phyloP scores from a whole-genome alignment of 805 yeast genomes.

The Cyberlindnera americana region DNA sequence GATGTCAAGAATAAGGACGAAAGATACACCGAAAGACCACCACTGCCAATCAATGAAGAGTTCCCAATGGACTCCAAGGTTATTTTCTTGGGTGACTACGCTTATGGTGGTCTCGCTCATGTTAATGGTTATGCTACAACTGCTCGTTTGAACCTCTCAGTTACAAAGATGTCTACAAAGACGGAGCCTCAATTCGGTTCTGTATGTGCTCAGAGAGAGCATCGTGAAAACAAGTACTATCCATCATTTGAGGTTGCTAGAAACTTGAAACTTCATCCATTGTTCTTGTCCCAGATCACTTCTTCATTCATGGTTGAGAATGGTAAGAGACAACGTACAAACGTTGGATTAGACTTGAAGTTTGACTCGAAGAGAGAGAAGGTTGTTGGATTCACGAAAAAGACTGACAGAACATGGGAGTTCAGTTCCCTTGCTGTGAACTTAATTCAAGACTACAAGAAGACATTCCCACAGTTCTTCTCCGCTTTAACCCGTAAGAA shows the following conservation, averaged over 20 bases:
- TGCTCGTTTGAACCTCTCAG: conserved; percentile 46
- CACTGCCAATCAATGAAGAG: conserved; percentile 76
- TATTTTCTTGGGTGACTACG: conserved; percentile 79
- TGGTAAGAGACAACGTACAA: conserved; percentile 46
- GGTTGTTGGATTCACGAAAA: conserved; percentile 83
- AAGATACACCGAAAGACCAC: conserved; percentile 68
- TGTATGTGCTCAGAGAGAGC: conserved; percentile 55
- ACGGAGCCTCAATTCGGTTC: conserved; percentile 66
- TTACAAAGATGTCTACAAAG: conserved; percentile 44
- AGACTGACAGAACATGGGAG: conserved; percentile 70
- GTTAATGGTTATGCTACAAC: conserved; percentile 56
- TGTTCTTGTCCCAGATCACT: conserved; percentile 73
- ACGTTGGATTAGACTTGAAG: conserved; percentile 82
- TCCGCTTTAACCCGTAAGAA: conserved; percentile 31
- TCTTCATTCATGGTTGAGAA: conserved; percentile 64
- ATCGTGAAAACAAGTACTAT: conserved; percentile 50
- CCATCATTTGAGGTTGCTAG: conserved; percentile 65
- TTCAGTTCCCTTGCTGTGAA: conserved; percentile 72
- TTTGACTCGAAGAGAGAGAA: conserved; percentile 75
- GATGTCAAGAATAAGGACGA: conserved; percentile 68
- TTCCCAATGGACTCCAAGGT: conserved; percentile 71
- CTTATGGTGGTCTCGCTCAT: conserved; percentile 78
- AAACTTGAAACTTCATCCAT: conserved; percentile 51
- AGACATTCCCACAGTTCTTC: conserved; percentile 61
- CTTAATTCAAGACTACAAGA: conserved; percentile 57